Base-by-base conservation (phyloP, 495 filamentous ascomycete species). In the Copromyces sp. region DNA sequence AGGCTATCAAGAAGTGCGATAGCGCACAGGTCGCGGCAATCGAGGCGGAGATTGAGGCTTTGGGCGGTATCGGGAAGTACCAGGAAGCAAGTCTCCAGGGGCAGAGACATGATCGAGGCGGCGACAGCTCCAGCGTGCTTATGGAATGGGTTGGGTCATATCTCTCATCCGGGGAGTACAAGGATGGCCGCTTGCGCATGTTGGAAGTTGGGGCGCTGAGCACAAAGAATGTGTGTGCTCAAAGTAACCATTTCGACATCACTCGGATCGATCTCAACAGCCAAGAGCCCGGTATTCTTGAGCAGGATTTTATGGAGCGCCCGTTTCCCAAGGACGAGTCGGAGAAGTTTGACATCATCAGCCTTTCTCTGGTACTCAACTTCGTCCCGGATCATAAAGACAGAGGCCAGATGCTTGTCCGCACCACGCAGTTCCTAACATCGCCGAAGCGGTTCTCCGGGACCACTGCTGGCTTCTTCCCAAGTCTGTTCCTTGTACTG, bases 271-370 rank as follows among this genome's bases (percentile, higher is more conserved):
- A 99, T 81, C 83, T 99, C 53, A 90, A 94, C 81, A 94, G 93
- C 69, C 93, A 95, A 75, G 89, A 90, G 70, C 85, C 90, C 0
- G 89, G 89, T 3, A 98, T 99, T 73, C 76, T 88, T 73, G 86
- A 93, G 78, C 94, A 98, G 78, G 93, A 99, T 81, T 98, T 99
- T 77, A 98, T 99, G 94, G 82, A 92, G 77, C 85, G 93, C 41
- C 92, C 94, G 8, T 81, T 95, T 20, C 95, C 95, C 0, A 70
- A 69, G 9, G 76, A 82, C 69, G 84, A 87, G 39, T 80, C 83
- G 0, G 90, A 95, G 59, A 82, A 82, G 39, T 98, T 98, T 78
- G 91, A 99, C 78, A 85, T 97, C 59, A 90, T 99, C 77, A 95
- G 92, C 74, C 86, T 99, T n/a, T 97, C 93, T 1, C 84, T 99